These are phyloP conservation scores for Phytophthora sp. DNA, from an alignment of 352 stramenopile genomes.

Conservation along the genomic window DNA sequence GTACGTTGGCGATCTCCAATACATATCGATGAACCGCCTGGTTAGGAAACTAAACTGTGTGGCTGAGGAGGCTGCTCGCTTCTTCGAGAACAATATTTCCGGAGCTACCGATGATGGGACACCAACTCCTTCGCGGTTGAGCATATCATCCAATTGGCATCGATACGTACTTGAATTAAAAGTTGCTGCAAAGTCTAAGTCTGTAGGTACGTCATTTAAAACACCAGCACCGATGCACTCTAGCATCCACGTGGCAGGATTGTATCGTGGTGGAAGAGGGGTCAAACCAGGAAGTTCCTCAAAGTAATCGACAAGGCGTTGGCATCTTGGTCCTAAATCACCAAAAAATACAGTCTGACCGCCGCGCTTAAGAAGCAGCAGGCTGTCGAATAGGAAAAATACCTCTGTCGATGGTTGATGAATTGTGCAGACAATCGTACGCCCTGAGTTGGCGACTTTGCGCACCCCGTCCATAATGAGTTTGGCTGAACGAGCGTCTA, in stretches of 20 bases:
- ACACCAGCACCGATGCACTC: slow-evolving; percentile 48
- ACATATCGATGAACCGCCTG: slow-evolving; percentile 43
- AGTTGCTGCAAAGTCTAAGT: slow-evolving; percentile 31
- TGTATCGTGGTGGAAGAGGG: slow-evolving; percentile 54
- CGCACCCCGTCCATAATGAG: slow-evolving; percentile 58
- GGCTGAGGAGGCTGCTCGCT: slow-evolving; percentile 27
- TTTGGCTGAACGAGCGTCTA: slow-evolving; percentile 71
- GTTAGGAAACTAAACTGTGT: slow-evolving; percentile 34
- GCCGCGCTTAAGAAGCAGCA: slow-evolving; percentile 81
- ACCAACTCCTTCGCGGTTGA: slow-evolving; percentile 27
- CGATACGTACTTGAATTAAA: slow-evolving; percentile 38
- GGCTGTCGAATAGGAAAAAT: slow-evolving; percentile 68
- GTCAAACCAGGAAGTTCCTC: slow-evolving; percentile 41
- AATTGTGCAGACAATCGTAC: slow-evolving; percentile 66
- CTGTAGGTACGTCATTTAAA: slow-evolving; percentile 28
- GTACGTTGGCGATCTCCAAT: slow-evolving; percentile 84
- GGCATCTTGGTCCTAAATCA: slow-evolving; percentile 54
- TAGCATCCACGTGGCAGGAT: slow-evolving; percentile 87
- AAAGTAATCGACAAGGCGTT: slow-evolving; percentile 53
- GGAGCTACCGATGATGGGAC: slow-evolving; percentile 14
- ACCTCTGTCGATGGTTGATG: slow-evolving; percentile 32
- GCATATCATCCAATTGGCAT: slow-evolving; percentile 16
- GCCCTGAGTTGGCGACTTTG: slow-evolving; percentile 62
- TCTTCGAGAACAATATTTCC: slow-evolving; percentile 31
- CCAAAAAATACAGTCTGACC: slow-evolving; percentile 80